A percentile compares a stretch with the other conserved stretches of the same genome.
Conservation (phyloP, 1,284 basidiomycete species). For the Vanrija pseudolonga region DNA sequence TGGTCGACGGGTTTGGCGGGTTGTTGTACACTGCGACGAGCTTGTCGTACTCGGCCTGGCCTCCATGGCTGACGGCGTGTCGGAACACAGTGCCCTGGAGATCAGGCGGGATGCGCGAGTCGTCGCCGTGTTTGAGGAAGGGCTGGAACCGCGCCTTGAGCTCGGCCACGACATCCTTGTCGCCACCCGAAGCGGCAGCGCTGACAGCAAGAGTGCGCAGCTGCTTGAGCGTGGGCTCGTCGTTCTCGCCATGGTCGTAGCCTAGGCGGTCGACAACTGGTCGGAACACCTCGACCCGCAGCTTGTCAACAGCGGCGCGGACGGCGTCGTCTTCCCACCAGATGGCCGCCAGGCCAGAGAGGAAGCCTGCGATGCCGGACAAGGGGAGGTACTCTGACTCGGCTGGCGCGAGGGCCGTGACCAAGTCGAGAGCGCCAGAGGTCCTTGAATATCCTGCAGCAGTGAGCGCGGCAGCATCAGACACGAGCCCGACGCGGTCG, state of each 20-base stretch:
- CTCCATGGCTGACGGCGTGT: constrained; percentile 65
- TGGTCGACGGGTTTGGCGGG: constrained; percentile 66
- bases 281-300: constrained; percentile 68
- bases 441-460: constrained; percentile 72
- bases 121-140: constrained; percentile 68
- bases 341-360: constrained; percentile 59
- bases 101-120: constrained; percentile 75
- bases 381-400: constrained; percentile 62
- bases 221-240: constrained; percentile 67
- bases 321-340: constrained; percentile 79
- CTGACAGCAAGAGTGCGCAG: constrained; percentile 74
- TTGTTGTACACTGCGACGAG: constrained; percentile 66
- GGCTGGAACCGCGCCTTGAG: constrained; percentile 68
- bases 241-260: constrained; percentile 66
- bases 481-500: constrained; percentile 79
- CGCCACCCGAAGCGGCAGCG: constrained; percentile 61
- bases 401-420: constrained; percentile 59
- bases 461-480: constrained; percentile 73
- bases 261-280: constrained; percentile 76
- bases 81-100: constrained; percentile 52
- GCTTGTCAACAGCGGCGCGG: constrained; percentile 59
- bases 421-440: constrained; percentile 70
- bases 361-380: constrained; percentile 43
- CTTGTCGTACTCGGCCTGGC: constrained; percentile 70
- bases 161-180: constrained; percentile 66